These are phyloP conservation scores for Pythium diclinum DNA, from an alignment of 352 stramenopile species.

Conservation along the genomic window DNA sequence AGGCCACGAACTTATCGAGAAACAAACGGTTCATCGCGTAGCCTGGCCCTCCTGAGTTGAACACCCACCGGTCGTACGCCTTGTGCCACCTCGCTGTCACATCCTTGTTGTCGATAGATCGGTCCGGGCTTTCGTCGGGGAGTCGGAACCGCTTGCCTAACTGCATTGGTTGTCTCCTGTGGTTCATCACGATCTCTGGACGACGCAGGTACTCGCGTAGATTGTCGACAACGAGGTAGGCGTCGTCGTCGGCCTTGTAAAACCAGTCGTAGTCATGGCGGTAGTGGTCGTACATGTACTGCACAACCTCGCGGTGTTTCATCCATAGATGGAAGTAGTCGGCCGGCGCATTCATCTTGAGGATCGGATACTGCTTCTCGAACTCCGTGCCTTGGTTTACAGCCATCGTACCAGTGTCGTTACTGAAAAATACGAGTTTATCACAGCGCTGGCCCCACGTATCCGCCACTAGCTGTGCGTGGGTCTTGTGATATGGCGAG, in stretches of 20 bases:
- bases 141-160: slow-evolving; percentile 74
- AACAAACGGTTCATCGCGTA: not conserved
- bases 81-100: not conserved
- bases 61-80: not conserved
- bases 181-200: slow-evolving; percentile 57
- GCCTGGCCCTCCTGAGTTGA: not conserved
- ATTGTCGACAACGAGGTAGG: slow-evolving; percentile 74
- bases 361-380: slow-evolving; percentile 43
- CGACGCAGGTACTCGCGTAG: slow-evolving; percentile 47
- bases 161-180: slow-evolving; percentile 54
- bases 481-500: slow-evolving; percentile 58
- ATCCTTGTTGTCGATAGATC: not conserved
- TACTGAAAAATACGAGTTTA: slow-evolving; percentile 83
- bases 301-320: slow-evolving; percentile 64
- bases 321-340: slow-evolving; percentile 75
- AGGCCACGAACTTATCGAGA: not conserved
- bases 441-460: slow-evolving; percentile 82
- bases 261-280: slow-evolving; percentile 80
- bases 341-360: slow-evolving; percentile 55
- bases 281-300: slow-evolving; percentile 59
- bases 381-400: slow-evolving; percentile 24
- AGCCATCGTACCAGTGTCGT: slow-evolving; percentile 51
- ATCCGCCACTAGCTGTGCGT: slow-evolving; percentile 63
- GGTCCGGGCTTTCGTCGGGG: slow-evolving; percentile 24
- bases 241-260: slow-evolving; percentile 79